Conservation (phyloP, 2,329 filamentous ascomycete genomes). For the Alternaria solani region DNA sequence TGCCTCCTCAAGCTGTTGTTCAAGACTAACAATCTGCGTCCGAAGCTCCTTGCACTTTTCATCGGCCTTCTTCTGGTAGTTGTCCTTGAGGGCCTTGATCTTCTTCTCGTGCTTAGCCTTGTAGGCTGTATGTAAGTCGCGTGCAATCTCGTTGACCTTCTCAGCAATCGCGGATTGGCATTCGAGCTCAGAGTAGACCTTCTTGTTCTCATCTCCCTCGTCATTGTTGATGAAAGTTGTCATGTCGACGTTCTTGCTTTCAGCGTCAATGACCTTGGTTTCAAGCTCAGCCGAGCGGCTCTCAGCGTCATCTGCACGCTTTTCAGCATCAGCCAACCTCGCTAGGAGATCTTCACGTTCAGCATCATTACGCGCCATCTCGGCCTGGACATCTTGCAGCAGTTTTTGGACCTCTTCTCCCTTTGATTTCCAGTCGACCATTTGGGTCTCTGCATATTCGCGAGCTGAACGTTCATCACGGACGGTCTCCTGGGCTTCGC, state of each 20-base stretch:
- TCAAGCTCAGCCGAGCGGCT: conserved; percentile 76
- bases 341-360: conserved; percentile 81
- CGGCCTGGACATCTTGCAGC: conserved; percentile 79
- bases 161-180: conserved; percentile 79
- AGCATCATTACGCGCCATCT: conserved; percentile 78
- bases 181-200: conserved; percentile 53
- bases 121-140: conserved; percentile 91
- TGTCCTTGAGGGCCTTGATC: conserved; percentile 83
- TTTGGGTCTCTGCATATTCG: conserved; percentile 77
- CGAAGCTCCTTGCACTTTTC: conserved; percentile 86
- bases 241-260: conserved; percentile 78
- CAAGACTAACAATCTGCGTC: conserved; percentile 71
- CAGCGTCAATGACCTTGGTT: conserved; percentile 55
- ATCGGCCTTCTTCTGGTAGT: conserved; percentile 86
- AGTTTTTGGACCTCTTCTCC: conserved; percentile 86
- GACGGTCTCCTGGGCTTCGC: conserved; percentile 82
- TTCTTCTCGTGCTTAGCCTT: conserved; percentile 98
- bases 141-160: conserved; percentile 75
- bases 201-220: conserved; percentile 46
- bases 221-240: conserved; percentile 59
- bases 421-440: conserved; percentile 82
- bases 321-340: conserved; percentile 77
- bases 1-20: conserved; percentile 78
- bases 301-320: conserved; percentile 76
- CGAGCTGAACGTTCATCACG: conserved; percentile 76